Evolutionary conservation across 306 rosid species (phyloP), one percentile per base, ranked within the genome.

Genomic region (Rosa chinensis): DNA sequence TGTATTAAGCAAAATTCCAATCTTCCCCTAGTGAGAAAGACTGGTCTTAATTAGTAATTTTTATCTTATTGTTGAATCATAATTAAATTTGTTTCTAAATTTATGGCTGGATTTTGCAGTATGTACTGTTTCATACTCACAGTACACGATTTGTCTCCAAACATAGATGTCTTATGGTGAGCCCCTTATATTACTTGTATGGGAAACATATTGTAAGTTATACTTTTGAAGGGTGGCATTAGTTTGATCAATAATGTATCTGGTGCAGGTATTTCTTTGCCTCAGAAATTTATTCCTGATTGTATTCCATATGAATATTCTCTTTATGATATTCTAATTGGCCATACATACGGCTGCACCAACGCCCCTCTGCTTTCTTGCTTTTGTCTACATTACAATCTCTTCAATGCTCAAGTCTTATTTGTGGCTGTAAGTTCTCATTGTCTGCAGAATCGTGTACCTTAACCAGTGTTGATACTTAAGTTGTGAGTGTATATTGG

Each of bases 41-140:
- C 25, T 74, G 56, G 7, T 61, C 32, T 13, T 5, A 21, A 63
- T 3, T 61, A 16, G 70, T 25, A 5, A 5, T 72, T 61, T 7
- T 45, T 17, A 56, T 68, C 39, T 52, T 61, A 70, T 66, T 73
- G 23, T 58, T 75, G 9, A 39, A 42, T 64, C 68, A 39, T 8
- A 49, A 37, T 87, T 58, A 72, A 44, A 74, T 17, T 49, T 61
- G 49, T 77, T 82, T 25, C 25, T 25, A 25, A 25, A 25, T 66
- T 23, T 66, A n/a, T 82, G 78, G 67, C 43, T 78, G 81, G 74
- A 85, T 86, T 81, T 78, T 89, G 88, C 98, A 91, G 98, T 66
- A 90, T 97, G 68, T 92, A 92, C 80, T 98, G 99, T 70, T 95
- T 95, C 86, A 91, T 90, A 81, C 97, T 92, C 77, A 95, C 99